Evolutionary conservation across 2,329 filamentous ascomycete species (phyloP).

Genomic region (Penicillium sp.): DNA sequence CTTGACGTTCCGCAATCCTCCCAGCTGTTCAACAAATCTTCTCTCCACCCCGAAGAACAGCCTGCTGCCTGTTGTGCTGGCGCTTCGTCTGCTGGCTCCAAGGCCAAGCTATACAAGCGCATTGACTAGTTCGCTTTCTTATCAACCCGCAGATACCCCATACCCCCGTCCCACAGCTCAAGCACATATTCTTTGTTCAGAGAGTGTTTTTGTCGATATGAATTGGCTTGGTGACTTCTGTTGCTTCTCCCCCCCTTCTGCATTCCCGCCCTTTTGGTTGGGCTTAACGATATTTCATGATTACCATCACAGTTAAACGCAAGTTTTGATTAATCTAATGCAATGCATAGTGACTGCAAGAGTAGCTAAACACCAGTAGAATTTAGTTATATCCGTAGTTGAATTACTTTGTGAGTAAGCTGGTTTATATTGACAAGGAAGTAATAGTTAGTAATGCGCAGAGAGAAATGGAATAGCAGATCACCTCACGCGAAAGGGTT

Average conservation of each 20-base stretch:
- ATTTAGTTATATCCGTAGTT: background rate
- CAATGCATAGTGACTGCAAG: background rate
- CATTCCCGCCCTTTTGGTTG: background rate
- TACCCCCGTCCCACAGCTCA: background rate
- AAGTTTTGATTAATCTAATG: background rate
- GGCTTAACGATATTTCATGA: background rate
- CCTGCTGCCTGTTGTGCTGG: slow-evolving; percentile 17
- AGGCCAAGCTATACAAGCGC: slow-evolving; percentile 32
- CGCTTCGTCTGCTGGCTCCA: slow-evolving; percentile 16
- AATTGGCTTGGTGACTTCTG: background rate
- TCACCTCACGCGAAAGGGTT: background rate
- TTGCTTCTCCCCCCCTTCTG: background rate
- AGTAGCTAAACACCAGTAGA: background rate
- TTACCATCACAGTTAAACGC: background rate
- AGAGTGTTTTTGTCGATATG: background rate
- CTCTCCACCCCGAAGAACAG: slow-evolving; percentile 27
- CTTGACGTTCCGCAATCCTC: slow-evolving; percentile 45
- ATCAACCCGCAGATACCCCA: slow-evolving; percentile 2
- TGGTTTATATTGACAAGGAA: background rate
- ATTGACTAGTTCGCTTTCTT: slow-evolving; percentile 17
- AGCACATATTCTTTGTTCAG: background rate
- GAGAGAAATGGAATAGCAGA: background rate
- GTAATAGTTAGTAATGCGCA: background rate
- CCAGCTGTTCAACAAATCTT: slow-evolving; percentile 43
- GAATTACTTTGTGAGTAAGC: background rate